A percentile compares a stretch with the other conserved stretches of the same genome.
phyloP scores from a whole-genome alignment of 768 basidiomycete genomes.

The Brasilioporus rufonigricans region DNA sequence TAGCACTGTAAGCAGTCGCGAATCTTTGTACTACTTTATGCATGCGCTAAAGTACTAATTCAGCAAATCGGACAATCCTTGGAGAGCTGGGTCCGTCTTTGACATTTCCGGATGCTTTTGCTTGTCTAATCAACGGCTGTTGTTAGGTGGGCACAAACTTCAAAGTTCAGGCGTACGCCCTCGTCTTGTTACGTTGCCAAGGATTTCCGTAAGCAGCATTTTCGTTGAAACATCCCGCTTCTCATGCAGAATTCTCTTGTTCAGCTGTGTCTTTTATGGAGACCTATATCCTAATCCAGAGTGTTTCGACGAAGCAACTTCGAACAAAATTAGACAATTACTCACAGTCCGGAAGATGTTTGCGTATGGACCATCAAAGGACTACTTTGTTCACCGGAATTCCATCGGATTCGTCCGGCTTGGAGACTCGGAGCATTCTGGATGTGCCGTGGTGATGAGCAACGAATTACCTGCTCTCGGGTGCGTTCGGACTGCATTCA shows the following conservation, averaged over 20 bases:
- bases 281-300: constrained; percentile 74
- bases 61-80: constrained; percentile 71
- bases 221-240: not conserved
- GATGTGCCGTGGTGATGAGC: constrained; percentile 72
- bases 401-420: constrained; percentile 76
- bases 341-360: constrained; percentile 61
- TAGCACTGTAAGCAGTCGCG: constrained; percentile 60
- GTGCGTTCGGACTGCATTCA: constrained; percentile 12
- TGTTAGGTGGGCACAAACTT: constrained; percentile 66
- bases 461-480: constrained; percentile 38
- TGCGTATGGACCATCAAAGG: constrained; percentile 62
- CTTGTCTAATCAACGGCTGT: not conserved
- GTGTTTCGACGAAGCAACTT: constrained; percentile 55
- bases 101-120: not conserved
- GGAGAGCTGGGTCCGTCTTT: constrained; percentile 72
- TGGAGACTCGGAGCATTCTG: constrained; percentile 52
- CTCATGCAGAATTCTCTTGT: not conserved
- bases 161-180: constrained; percentile 79
- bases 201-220: constrained; percentile 67
- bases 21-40: not conserved
- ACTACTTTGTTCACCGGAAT: constrained; percentile 57
- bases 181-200: constrained; percentile 66
- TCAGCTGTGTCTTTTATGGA: constrained; percentile 85
- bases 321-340: constrained; percentile 50
- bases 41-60: not conserved